Conservation (phyloP, 129 eudicot genomes). For the Scalesia atractyloides region DNA sequence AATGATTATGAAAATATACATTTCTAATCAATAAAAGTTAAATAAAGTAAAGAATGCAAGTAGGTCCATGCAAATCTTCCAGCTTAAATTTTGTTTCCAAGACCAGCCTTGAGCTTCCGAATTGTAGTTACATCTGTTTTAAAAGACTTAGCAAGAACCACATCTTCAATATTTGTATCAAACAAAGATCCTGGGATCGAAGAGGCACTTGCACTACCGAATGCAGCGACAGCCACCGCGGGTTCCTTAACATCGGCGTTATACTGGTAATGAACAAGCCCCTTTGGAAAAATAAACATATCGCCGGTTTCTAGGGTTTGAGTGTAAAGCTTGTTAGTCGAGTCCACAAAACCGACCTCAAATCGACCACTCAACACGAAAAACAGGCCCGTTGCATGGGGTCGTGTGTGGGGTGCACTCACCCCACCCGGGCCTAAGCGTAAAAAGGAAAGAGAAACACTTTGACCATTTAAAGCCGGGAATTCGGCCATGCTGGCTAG, state of each 20-base stretch:
- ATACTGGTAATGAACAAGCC: conserved; percentile 55
- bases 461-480: conserved; percentile 50
- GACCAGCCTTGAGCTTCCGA: conserved; percentile 41
- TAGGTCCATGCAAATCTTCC: neutral
- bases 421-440: conserved; percentile 34
- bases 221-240: conserved; percentile 45
- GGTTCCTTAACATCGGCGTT: conserved; percentile 28
- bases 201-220: conserved; percentile 53
- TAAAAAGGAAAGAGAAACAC: conserved; percentile 46
- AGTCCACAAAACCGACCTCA: conserved; percentile 55
- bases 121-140: conserved; percentile 46
- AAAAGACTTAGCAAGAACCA: conserved; percentile 46
- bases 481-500: conserved; percentile 44
- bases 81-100: conserved; percentile 25
- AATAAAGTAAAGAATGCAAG: neutral
- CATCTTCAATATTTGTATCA: conserved; percentile 32
- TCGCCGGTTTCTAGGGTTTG: conserved; percentile 45
- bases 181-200: conserved; percentile 41
- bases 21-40: neutral
- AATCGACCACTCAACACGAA: conserved; percentile 37
- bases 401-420: conserved; percentile 47
- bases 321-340: conserved; percentile 40
- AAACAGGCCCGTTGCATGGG: conserved; percentile 45
- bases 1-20: neutral
- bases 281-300: conserved; percentile 53